Evolutionary conservation across 1,284 basidiomycete genomes (phyloP), one percentile per base, ranked within the genome.

Genomic region (Inonotus hispidus): DNA sequence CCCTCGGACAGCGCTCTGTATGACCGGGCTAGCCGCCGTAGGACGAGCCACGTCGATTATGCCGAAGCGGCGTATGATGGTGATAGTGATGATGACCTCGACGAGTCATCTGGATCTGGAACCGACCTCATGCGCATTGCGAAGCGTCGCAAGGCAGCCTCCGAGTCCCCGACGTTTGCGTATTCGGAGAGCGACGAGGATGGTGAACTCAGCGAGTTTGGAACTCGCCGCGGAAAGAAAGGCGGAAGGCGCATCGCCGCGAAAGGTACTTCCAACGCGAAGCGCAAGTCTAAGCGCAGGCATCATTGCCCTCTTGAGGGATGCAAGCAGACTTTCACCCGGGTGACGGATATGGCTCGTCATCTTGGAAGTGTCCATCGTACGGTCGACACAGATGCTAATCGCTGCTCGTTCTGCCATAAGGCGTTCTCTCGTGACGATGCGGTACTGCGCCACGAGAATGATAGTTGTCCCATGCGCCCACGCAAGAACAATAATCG

Each of bases 341-440:
- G 63, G 8, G 38, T 58, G 25, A 64, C 63, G 14, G 63, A 64
- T 47, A 61, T 64, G 63, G 63, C 61, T 23, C 59, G 63, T n/a
- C 63, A 64, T 39, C 21, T 64, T 29, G 32, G 55, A 23, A 61
- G 55, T 25, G 63, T 64, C 1, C 63, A 64, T 38, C 59, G 59
- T 25, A 21, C 46, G 13, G 38, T 23, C 43, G 59, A 61, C 27
- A 58, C 59, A 3, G 59, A 64, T 38, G 58, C 53, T 6, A 64
- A 64, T 35, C 41, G 59, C 3, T 64, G 63, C 50, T 19, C 63
- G 23, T 64, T 61, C 52, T 64, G 63, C 56, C 46, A 56, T 16
- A 64, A 64, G 27, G 55, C 59, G 3, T 64, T 64, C 50, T 64
- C 63, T n/a, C 63, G 63, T 16, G 63, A 64, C 32, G 63, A 64